These are phyloP conservation scores for Alternaria gansuensis DNA, from an alignment of 2,329 filamentous ascomycete genomes.

Conservation along the genomic window DNA sequence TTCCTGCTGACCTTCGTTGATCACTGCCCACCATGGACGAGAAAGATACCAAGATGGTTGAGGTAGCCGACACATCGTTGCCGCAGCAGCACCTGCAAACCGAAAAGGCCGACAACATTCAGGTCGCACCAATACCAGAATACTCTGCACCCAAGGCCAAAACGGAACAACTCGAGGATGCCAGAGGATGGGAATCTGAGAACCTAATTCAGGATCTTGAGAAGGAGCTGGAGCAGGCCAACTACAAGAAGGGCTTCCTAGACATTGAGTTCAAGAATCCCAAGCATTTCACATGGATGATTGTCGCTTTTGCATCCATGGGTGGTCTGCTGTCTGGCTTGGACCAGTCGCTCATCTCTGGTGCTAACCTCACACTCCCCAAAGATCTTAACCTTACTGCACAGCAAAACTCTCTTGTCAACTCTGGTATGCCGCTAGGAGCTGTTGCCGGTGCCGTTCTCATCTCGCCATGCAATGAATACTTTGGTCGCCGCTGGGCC, in stretches of 20 bases:
- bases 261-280: slow-evolving; percentile 69
- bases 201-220: slow-evolving; percentile 56
- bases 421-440: slow-evolving; percentile 75
- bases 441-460: slow-evolving; percentile 75
- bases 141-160: slow-evolving; percentile 45
- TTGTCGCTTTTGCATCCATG: slow-evolving; percentile 78
- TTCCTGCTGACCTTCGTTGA: slow-evolving; percentile 17
- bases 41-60: slow-evolving; percentile 35
- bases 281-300: slow-evolving; percentile 71
- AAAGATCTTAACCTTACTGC: slow-evolving; percentile 63
- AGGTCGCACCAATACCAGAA: slow-evolving; percentile 30
- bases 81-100: slow-evolving; percentile 23
- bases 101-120: slow-evolving; percentile 33
- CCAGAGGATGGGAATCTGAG: slow-evolving; percentile 56
- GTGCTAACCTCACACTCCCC: slow-evolving; percentile 73
- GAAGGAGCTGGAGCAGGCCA: slow-evolving; percentile 49
- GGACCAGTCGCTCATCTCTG: slow-evolving; percentile 76
- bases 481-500: slow-evolving; percentile 70
- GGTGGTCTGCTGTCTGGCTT: slow-evolving; percentile 76
- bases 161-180: slow-evolving; percentile 45
- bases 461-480: slow-evolving; percentile 72
- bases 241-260: slow-evolving; percentile 57
- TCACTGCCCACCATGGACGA: slow-evolving; percentile 39
- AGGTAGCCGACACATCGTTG: slow-evolving; percentile 14
- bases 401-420: slow-evolving; percentile 70